Percentiles rank a stretch among this genome's conserved stretches.
These are phyloP conservation scores for Gnaphalium uliginosum DNA, from an alignment of 129 eudicot species.

Conservation along the genomic window DNA sequence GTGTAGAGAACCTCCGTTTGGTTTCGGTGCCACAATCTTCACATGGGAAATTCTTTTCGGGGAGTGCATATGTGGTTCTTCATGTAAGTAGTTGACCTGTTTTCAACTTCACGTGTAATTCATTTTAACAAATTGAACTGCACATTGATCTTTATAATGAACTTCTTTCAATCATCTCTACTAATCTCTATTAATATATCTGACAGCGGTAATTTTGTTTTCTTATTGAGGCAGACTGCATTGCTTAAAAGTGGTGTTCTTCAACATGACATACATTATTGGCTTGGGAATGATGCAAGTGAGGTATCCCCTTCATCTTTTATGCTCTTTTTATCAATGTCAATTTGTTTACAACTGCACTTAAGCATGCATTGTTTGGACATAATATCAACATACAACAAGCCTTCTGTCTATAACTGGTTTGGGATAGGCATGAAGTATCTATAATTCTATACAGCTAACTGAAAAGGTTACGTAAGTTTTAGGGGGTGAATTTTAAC, in stretches of 20 bases:
- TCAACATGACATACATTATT: constrained; percentile 70
- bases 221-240: constrained; percentile 48
- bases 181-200: constrained; percentile 15
- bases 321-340: constrained; percentile 1
- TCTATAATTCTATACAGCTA: not conserved
- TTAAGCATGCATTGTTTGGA: not conserved
- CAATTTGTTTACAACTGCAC: not conserved
- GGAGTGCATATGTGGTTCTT: constrained; percentile 60
- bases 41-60: constrained; percentile 63
- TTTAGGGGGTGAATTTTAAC: not conserved
- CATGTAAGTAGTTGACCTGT: constrained; percentile 39
- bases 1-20: constrained; percentile 53
- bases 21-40: constrained; percentile 67
- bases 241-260: constrained; percentile 53
- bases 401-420: not conserved
- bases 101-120: not conserved
- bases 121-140: constrained; percentile 17
- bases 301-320: constrained; percentile 45
- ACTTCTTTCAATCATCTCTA: not conserved
- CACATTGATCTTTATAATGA: not conserved
- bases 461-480: not conserved
- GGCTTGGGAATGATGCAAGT: constrained; percentile 69
- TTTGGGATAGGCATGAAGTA: constrained; percentile 3
- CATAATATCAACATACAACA: not conserved
- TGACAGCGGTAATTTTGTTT: not conserved